A percentile compares a stretch with the other conserved stretches of the same genome.
Conservation (phyloP, 2,329 filamentous ascomycete genomes). For the Graphiopsis chlorocephala region DNA sequence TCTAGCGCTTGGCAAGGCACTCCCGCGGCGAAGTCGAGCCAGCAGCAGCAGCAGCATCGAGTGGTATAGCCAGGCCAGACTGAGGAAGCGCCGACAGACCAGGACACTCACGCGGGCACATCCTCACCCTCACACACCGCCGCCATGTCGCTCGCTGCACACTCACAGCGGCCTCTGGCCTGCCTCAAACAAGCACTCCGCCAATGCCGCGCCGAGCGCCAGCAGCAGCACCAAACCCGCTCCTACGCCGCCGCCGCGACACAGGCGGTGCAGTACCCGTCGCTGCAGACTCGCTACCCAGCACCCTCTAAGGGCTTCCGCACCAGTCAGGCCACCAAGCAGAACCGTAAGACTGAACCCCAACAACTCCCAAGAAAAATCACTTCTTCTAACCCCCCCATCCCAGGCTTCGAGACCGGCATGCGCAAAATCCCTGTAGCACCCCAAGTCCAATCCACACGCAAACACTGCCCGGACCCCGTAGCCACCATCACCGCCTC, state of each 20-base stretch:
- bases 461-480: slow-evolving; percentile 61
- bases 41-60: background rate
- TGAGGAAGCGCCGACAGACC: background rate
- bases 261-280: slow-evolving; percentile 53
- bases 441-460: slow-evolving; percentile 56
- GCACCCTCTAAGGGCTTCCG: slow-evolving; percentile 30
- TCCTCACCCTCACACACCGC: slow-evolving; percentile 12
- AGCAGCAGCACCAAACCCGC: slow-evolving; percentile 37
- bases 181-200: slow-evolving; percentile 66
- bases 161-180: slow-evolving; percentile 64
- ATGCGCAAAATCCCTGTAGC: slow-evolving; percentile 33
- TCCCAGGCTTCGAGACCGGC: slow-evolving; percentile 30
- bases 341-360: slow-evolving; percentile 30
- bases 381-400: background rate
- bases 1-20: slow-evolving; percentile 9
- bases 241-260: slow-evolving; percentile 39
- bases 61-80: slow-evolving; percentile 8
- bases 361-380: background rate
- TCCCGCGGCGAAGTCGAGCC: slow-evolving; percentile 10
- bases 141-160: slow-evolving; percentile 57
- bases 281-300: slow-evolving; percentile 35
- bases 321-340: slow-evolving; percentile 32
- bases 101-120: too few relatives aligned
- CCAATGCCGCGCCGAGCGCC: slow-evolving; percentile 46
- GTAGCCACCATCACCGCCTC: slow-evolving; percentile 63